phyloP scores from a whole-genome alignment of 1,284 basidiomycete genomes.

The Sanghuangporus baumii region DNA sequence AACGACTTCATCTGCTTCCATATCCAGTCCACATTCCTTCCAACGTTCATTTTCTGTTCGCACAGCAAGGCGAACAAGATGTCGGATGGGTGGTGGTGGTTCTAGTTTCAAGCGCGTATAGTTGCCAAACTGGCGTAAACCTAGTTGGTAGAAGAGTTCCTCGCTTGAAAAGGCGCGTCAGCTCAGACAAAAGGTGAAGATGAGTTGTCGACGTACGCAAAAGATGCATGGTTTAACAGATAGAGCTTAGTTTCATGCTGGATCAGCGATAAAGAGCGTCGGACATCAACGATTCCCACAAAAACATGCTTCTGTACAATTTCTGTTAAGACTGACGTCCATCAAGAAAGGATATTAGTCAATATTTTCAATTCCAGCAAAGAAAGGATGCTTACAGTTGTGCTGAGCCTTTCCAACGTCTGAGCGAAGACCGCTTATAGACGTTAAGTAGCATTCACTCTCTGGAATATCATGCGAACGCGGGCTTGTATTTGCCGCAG shows the following conservation, averaged over 20 bases:
- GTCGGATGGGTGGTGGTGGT: constrained; percentile 71
- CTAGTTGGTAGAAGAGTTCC: constrained; percentile 94
- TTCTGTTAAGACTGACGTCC: constrained; percentile 65
- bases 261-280: constrained; percentile 72
- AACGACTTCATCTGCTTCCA: constrained; percentile 58
- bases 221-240: constrained; percentile 78
- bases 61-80: constrained; percentile 75
- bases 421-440: constrained; percentile 67
- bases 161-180: constrained; percentile 47
- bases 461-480: constrained; percentile 61
- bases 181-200: background rate
- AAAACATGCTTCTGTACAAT: constrained; percentile 87
- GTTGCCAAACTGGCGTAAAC: constrained; percentile 87
- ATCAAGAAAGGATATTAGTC: background rate
- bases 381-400: constrained; percentile 45
- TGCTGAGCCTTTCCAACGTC: constrained; percentile 60
- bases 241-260: constrained; percentile 90
- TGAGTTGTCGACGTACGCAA: constrained; percentile 54
- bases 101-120: constrained; percentile 73
- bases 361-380: background rate
- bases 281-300: constrained; percentile 86
- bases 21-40: constrained; percentile 30
- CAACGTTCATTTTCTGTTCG: constrained; percentile 60
- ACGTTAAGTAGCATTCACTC: constrained; percentile 76
- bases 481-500: background rate